Conservation (phyloP, 2,329 filamentous ascomycete species). For the Xylariaceae sp. region DNA sequence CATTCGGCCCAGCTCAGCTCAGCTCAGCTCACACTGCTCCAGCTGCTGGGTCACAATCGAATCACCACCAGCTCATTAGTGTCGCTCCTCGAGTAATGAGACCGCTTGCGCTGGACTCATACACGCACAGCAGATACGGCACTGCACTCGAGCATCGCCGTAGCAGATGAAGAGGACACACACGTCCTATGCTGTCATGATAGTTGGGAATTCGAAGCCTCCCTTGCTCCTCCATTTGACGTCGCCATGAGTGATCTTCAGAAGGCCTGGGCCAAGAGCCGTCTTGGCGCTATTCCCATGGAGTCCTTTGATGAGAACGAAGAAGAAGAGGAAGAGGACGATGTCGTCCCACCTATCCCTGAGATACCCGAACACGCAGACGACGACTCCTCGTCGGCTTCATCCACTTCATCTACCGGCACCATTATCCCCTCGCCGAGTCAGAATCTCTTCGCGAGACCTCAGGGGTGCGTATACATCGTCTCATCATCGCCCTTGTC, state of each 20-base stretch:
- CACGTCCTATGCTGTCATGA: constrained; percentile 10
- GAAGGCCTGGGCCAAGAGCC: constrained; percentile 71
- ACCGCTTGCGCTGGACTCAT: neutral
- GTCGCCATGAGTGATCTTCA: constrained; percentile 72
- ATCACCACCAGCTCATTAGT: neutral
- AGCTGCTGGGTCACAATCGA: neutral
- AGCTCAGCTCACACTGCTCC: neutral
- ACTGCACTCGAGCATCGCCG: neutral
- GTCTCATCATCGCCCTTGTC: neutral
- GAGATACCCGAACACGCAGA: constrained; percentile 46
- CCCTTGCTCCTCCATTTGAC: constrained; percentile 2
- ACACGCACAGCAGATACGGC: neutral
- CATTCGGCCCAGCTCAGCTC: neutral
- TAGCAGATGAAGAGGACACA: neutral
- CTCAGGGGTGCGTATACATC: constrained; percentile 52
- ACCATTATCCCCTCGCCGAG: constrained; percentile 79
- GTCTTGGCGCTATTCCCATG: constrained; percentile 54
- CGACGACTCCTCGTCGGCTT: constrained; percentile 69
- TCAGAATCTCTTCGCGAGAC: constrained; percentile 67
- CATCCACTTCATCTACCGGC: constrained; percentile 85
- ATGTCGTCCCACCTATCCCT: constrained; percentile 34
- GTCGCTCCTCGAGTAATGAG: neutral
- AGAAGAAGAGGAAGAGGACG: constrained; percentile 51
- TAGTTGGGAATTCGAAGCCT: constrained; percentile 2
- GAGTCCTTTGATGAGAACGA: constrained; percentile 49